phyloP scores from a whole-genome alignment of 306 rosid genomes.

The Psophocarpus tetragonolobus region DNA sequence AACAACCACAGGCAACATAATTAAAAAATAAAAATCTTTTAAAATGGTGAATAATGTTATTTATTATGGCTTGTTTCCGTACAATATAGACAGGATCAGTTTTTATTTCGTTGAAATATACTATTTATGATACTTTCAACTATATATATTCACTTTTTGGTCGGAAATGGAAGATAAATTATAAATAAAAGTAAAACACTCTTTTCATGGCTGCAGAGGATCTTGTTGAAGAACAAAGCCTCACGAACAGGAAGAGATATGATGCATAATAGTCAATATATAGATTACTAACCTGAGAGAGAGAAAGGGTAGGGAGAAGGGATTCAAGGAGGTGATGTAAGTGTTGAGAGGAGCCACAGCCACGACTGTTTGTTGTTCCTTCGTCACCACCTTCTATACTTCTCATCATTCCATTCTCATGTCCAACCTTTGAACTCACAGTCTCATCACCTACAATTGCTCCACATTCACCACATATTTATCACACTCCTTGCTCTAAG shows the following conservation, averaged over 20 bases:
- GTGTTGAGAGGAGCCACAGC: conserved; percentile 26
- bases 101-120: not conserved
- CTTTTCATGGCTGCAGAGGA: not conserved
- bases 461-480: conserved; percentile 71
- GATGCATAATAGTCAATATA: too few relatives aligned
- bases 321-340: conserved; percentile 14
- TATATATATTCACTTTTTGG: not conserved
- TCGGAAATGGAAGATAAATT: not conserved
- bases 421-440: conserved; percentile 37
- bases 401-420: conserved; percentile 54
- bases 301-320: conserved; percentile 45
- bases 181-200: not conserved
- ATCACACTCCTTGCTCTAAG: conserved; percentile 20
- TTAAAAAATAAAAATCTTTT: not conserved
- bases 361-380: not conserved
- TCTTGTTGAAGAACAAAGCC: not conserved
- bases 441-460: conserved; percentile 43
- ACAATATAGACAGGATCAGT: not conserved
- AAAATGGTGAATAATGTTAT: not conserved
- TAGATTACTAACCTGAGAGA: conserved; percentile 60
- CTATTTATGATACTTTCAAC: not conserved
- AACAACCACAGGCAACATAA: too few relatives aligned
- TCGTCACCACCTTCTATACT: not conserved
- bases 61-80: not conserved
- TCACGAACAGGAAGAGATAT: not conserved